Percentiles rank a stretch among this genome's conserved stretches.
Evolutionary conservation across 2,329 filamentous ascomycete species (phyloP).

Genomic region (Colletotrichum nymphaeae): DNA sequence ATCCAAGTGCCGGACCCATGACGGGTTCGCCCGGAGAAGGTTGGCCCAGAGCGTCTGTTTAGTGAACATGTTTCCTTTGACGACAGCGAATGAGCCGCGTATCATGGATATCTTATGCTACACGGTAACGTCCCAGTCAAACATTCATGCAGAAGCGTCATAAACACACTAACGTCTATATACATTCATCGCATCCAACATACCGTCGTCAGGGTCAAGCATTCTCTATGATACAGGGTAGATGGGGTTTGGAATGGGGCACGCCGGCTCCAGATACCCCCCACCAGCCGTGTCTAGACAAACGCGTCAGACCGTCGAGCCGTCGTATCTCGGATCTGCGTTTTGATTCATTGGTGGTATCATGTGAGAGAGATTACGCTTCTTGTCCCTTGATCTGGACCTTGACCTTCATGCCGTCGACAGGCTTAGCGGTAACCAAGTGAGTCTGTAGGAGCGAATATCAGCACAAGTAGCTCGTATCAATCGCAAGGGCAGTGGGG

Average conservation of each 20-base stretch:
- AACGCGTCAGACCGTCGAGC: neutral
- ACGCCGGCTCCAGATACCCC: neutral
- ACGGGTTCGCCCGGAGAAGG: neutral
- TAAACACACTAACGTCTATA: too few species aligned
- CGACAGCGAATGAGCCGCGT: neutral
- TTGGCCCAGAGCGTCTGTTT: neutral
- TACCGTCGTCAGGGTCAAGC: too few species aligned
- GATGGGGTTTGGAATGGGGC: too few species aligned
- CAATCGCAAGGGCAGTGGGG: neutral
- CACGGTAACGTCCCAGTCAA: neutral
- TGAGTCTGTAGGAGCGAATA: neutral
- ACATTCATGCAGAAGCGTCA: neutral
- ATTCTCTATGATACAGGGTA: too few species aligned
- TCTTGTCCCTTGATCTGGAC: constrained; percentile 17
- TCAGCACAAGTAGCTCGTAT: neutral
- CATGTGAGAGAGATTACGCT: neutral
- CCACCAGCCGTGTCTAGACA: neutral
- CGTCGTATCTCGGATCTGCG: neutral
- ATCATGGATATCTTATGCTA: neutral
- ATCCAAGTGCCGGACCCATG: neutral
- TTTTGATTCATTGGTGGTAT: neutral
- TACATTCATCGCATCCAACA: too few species aligned
- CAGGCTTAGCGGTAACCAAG: constrained; percentile 26
- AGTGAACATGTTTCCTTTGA: neutral
- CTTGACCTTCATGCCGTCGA: constrained; percentile 27